Evolutionary conservation across 1,284 basidiomycete genomes (phyloP).

Genomic region (Trametes sp.): DNA sequence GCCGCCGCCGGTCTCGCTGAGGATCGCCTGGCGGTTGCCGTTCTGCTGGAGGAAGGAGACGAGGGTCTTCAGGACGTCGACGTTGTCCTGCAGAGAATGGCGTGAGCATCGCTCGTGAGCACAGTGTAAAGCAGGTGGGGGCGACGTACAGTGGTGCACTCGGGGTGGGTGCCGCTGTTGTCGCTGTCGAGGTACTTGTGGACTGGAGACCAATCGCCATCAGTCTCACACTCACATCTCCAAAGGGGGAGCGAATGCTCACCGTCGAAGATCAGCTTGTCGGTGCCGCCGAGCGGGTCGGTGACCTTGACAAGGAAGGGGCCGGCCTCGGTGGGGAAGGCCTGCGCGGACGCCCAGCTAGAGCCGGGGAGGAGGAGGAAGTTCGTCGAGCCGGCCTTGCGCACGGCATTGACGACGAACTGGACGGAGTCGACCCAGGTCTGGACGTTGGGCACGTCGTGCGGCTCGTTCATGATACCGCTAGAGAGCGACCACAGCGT

Average conservation of each 20-base stretch:
- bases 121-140: neutral
- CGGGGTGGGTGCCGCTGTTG: constrained; percentile 60
- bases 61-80: constrained; percentile 53
- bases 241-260: neutral
- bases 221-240: too few relatives aligned
- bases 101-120: neutral
- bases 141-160: constrained; percentile 49
- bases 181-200: constrained; percentile 70
- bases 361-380: constrained; percentile 56
- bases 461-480: constrained; percentile 62
- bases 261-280: constrained; percentile 65
- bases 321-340: constrained; percentile 60
- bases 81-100: constrained; percentile 48
- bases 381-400: constrained; percentile 55
- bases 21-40: constrained; percentile 61
- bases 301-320: constrained; percentile 58
- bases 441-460: constrained; percentile 51
- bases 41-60: constrained; percentile 55
- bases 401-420: constrained; percentile 57
- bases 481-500: constrained; percentile 23
- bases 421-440: constrained; percentile 57
- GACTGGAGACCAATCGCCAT: constrained; percentile 44
- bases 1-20: constrained; percentile 67
- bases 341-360: constrained; percentile 52
- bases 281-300: constrained; percentile 58